Base-by-base conservation (phyloP, 1,284 basidiomycete species). In the Boletus semigastroideus region DNA sequence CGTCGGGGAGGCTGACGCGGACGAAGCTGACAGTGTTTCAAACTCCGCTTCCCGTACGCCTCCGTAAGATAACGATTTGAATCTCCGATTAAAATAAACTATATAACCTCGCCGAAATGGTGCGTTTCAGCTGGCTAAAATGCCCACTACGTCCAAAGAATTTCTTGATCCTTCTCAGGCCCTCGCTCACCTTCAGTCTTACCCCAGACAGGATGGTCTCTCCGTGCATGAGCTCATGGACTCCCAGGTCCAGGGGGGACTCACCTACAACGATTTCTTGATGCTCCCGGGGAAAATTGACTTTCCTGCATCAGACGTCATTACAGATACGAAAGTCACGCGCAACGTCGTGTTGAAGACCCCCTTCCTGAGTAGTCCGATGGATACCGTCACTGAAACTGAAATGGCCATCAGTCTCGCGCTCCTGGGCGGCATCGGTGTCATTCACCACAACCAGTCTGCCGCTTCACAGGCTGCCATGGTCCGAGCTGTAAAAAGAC, bases 371-470 rank as follows among this genome's bases (percentile, higher is more conserved):
- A 97, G 93, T 70, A 96, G 93, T 54, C 96, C 97, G 39, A 99
- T 99, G 96, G 96, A 99, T 77, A 99, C 96, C 31, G 96, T 99
- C 60, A 99, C 97, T 4, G 96, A 98, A 76, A 85, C 83, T 56
- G 87, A 95, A 62, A 99, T 99, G 95, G 96, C 96, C 48, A 97
- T 99, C 66, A 79, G 90, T 42, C 87, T 98, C 79, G 94, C 94
- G 62, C 85, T 97, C 54, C 83, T 97, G 59, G 96, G 97, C 50
- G 97, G 96, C 53, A 90, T 99, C 62, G 96, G 97, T 77, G 93
- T 99, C 65, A 98, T 99, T 66, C 96, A 99, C 74, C 94, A 99
- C 77, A 99, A 99, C 73, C 94, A 98, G 73, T 71, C 91, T 7
- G 67, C 95, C 1, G 84, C 85, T 56, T 84, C 86, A 19, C 97